Conservation (phyloP, 805 yeast species). For the Nakazawaea populi region DNA sequence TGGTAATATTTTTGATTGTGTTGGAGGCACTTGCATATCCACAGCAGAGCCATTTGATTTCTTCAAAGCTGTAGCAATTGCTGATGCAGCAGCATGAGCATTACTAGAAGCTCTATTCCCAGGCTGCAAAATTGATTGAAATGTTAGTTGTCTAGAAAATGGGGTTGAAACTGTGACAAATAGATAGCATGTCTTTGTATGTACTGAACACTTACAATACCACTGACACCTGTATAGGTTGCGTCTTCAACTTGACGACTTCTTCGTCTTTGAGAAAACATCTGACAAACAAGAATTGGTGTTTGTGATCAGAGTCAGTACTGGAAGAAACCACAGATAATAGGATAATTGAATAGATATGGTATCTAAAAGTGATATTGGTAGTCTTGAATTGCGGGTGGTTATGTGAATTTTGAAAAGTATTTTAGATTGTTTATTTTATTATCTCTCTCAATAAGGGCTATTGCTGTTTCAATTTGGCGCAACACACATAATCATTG, state of each 20-base stretch:
- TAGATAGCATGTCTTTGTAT: background rate
- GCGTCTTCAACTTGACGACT: constrained; percentile 9
- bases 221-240: constrained; percentile 14
- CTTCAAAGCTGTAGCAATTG: constrained; percentile 43
- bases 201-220: constrained; percentile 2
- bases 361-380: too few species aligned
- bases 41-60: constrained; percentile 25
- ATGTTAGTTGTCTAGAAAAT: constrained; percentile 6
- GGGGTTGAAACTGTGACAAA: background rate
- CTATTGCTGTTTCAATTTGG: too few species aligned
- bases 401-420: too few species aligned
- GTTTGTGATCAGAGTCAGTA: background rate
- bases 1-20: constrained; percentile 18
- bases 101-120: constrained; percentile 32
- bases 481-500: too few species aligned
- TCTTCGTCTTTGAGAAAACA: constrained; percentile 12
- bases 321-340: too few species aligned
- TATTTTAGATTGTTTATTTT: too few species aligned
- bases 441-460: too few species aligned
- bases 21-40: constrained; percentile 28
- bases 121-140: constrained; percentile 9
- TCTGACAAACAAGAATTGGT: background rate
- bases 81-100: constrained; percentile 61
- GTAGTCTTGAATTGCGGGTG: too few species aligned
- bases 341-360: background rate